These are phyloP conservation scores for Pythium rhizo-oryzae DNA, from an alignment of 352 stramenopile species.

Conservation along the genomic window DNA sequence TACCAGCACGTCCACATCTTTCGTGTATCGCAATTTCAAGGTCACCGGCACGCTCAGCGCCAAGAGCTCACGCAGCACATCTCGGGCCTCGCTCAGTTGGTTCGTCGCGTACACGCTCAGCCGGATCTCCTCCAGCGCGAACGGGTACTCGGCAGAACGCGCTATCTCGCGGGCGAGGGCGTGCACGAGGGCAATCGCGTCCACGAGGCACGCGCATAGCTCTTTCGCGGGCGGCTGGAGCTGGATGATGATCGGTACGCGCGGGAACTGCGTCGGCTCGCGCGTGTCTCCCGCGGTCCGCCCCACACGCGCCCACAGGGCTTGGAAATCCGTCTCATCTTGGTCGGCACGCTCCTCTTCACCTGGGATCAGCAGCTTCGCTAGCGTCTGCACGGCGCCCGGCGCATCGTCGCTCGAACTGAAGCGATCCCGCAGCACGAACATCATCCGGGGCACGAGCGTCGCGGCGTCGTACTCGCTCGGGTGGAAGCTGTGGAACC, in stretches of 20 bases:
- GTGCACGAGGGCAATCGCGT: neutral
- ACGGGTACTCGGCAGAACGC: neutral
- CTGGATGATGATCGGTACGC: neutral
- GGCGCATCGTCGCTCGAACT: neutral
- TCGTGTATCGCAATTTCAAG: neutral
- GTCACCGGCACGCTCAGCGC: neutral
- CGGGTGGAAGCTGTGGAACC: neutral
- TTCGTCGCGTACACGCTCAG: neutral
- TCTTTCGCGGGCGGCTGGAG: neutral
- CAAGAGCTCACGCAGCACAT: neutral
- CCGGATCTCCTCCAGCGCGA: neutral
- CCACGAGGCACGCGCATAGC: neutral
- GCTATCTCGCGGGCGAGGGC: neutral
- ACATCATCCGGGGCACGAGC: neutral
- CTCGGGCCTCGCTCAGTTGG: neutral
- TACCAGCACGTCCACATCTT: neutral
- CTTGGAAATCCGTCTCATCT: too few relatives aligned
- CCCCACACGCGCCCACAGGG: neutral
- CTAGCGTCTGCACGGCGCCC: neutral
- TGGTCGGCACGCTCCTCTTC: too few relatives aligned
- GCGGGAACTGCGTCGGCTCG: neutral
- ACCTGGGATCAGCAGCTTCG: neutral
- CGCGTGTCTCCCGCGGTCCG: neutral
- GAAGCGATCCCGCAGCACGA: neutral
- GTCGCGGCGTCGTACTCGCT: conserved; percentile 4